Base-by-base conservation (phyloP, 2,329 filamentous ascomycete genomes). In the Neofusicoccum laricinum region DNA sequence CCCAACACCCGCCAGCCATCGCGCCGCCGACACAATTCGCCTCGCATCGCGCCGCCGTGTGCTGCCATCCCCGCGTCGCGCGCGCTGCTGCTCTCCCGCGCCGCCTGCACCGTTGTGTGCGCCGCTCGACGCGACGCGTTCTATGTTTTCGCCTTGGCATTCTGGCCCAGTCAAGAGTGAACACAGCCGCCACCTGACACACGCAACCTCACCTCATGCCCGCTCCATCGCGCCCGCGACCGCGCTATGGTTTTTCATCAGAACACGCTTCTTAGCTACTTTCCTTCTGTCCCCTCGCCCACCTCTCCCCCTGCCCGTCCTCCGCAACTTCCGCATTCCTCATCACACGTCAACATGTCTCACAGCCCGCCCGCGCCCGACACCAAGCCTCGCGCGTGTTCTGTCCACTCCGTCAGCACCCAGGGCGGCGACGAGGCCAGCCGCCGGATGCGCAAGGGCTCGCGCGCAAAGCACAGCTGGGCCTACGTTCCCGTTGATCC, bases 171-270 rank as follows among this genome's bases (percentile, higher is more conserved):
- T 25, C n/a, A 36, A 36, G 40, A 55, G 49, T 53, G 48, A 53
- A 63, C 61, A 45, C 61, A 63, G 59, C 59, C 61, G 61, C 61
- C 61, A 63, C 61, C 61, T 63, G 61, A 63, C 61, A 63, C 61
- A 36, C 59, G 38, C 61, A 53, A 63, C 61, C 50, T 63, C 61
- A 55, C 61, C 50, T 55, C 61, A 46, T 45, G 49, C 49, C 38
- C 40, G 5, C 17, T 12, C 21, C 61, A 38, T 63, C 61, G 48
- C 46, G 30, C 46, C 15, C 15, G 1, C 46, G 10, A 2, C 4
- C 10, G 40, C 25, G 41, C 61, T 25, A 63, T 63, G 61, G 41
- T 46, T 53, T 55, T 50, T 40, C 49, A 55, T 55, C 61, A 53
- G 34, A 63, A 63, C 46, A 51, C 61, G 3, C 61, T 63, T 12